Conservation (phyloP, 768 basidiomycete species). For the Russula griseocarnosa region DNA sequence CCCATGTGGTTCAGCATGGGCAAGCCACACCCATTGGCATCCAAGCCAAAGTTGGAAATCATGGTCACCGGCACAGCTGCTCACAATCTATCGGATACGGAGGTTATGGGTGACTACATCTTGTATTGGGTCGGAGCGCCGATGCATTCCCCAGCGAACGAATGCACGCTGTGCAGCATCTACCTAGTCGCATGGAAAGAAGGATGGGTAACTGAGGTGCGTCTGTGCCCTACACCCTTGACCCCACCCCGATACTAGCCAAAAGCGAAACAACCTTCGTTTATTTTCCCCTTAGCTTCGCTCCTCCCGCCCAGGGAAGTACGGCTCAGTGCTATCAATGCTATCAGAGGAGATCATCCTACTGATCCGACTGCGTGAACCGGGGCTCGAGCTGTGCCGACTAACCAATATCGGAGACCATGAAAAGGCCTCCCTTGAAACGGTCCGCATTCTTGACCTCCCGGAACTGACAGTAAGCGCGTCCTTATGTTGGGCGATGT, state of each 20-base stretch:
- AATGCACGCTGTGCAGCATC: slow-evolving; percentile 10
- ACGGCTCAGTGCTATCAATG: slow-evolving; percentile 16
- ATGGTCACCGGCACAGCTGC: slow-evolving; percentile 12
- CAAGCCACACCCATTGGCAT: slow-evolving; percentile 16
- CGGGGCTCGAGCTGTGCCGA: slow-evolving; percentile 20
- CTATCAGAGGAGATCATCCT: slow-evolving; percentile 12
- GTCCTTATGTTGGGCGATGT: slow-evolving; percentile 14
- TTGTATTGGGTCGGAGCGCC: slow-evolving; percentile 19
- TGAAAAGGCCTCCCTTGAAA: slow-evolving; percentile 5
- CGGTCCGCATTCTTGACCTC: slow-evolving; percentile 13
- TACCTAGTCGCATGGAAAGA: slow-evolving; percentile 21
- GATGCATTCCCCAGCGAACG: not conserved
- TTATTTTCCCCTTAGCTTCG: slow-evolving; percentile 2
- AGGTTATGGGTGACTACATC: slow-evolving; percentile 23
- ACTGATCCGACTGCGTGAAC: slow-evolving; percentile 15
- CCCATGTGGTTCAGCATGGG: slow-evolving; percentile 17
- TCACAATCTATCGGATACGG: slow-evolving; percentile 18
- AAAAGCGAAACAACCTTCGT: not conserved
- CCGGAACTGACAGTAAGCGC: slow-evolving; percentile 1
- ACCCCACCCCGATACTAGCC: not conserved
- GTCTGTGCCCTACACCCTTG: not conserved
- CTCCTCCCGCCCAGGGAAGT: not conserved
- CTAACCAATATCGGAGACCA: slow-evolving; percentile 1
- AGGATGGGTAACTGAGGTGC: slow-evolving; percentile 17
- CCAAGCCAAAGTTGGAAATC: slow-evolving; percentile 2